Conservation (phyloP, 495 filamentous ascomycete genomes). For the Penicillium fimorum region DNA sequence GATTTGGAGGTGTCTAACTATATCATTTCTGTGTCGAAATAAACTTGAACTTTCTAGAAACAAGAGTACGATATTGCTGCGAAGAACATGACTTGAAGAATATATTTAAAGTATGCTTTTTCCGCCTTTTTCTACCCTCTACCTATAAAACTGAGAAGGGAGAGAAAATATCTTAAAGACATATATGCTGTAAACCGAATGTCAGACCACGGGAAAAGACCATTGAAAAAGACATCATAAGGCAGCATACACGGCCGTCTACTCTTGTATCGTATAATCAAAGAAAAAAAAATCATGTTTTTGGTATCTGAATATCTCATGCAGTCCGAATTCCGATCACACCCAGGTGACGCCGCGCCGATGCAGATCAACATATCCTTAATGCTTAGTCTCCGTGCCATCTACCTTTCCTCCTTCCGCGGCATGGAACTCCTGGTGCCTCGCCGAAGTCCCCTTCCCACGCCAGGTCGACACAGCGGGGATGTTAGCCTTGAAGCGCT, state of each 20-base stretch:
- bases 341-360: constrained; percentile 14
- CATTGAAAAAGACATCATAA: no score
- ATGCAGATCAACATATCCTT: constrained; percentile 12
- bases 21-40: not conserved
- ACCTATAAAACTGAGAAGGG: no score
- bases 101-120: not conserved
- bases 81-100: not conserved
- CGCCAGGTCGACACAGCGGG: constrained; percentile 93
- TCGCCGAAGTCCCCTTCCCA: constrained; percentile 85
- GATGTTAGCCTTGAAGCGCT: constrained; percentile 84
- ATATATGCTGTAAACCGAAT: no score
- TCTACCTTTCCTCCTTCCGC: constrained; percentile 20
- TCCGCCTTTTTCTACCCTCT: no score
- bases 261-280: not conserved
- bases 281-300: constrained; percentile 4
- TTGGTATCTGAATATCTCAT: constrained; percentile 23
- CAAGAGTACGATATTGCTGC: not conserved
- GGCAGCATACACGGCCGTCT: no score
- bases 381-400: constrained; percentile 7
- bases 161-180: no score
- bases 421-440: constrained; percentile 53
- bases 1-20: not conserved
- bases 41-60: not conserved
- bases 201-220: no score
- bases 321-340: constrained; percentile 15